phyloP scores from a whole-genome alignment of 352 stramenopile genomes.

The Phytophthora pseudosyringae region DNA sequence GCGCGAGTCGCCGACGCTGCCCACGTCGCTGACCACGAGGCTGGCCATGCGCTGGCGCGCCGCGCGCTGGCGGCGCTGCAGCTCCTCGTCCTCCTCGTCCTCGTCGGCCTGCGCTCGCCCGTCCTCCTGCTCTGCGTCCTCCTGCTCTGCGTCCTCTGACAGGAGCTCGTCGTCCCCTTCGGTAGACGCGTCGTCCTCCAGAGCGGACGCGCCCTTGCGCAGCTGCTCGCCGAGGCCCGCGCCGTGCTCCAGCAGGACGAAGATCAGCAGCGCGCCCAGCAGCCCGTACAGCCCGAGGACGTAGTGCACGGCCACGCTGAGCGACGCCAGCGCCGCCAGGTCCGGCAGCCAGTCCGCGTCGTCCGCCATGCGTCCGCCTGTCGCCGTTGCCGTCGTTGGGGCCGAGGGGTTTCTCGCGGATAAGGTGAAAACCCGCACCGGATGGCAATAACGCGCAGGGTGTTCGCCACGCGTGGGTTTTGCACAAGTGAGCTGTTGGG shows the following conservation, averaged over 20 bases:
- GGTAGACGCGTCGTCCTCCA: constrained; percentile 28
- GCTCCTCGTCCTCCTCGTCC: constrained; percentile 8
- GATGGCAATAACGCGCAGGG: constrained; percentile 5
- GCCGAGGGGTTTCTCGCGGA: constrained; percentile 13
- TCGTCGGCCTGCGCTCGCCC: background rate
- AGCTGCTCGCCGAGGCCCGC: background rate
- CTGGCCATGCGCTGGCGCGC: constrained; percentile 17
- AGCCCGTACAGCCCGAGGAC: constrained; percentile 64
- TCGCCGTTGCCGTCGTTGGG: constrained; percentile 3
- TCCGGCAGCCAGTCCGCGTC: constrained; percentile 57
- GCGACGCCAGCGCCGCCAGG: constrained; percentile 57
- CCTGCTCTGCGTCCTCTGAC: background rate
- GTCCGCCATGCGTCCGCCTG: constrained; percentile 36
- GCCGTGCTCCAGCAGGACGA: constrained; percentile 52
- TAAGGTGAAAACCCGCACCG: constrained; percentile 14
- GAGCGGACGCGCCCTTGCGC: constrained; percentile 15
- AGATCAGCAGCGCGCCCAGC: constrained; percentile 43
- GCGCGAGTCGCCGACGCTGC: constrained; percentile 8
- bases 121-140: constrained; percentile 1
- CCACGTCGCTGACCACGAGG: constrained; percentile 54
- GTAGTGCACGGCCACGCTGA: constrained; percentile 74
- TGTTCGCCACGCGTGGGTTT: constrained; percentile 7
- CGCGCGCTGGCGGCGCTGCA: constrained; percentile 12
- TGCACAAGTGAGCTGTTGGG: background rate
- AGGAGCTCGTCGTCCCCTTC: constrained; percentile 28